phyloP scores from a whole-genome alignment of 1,284 basidiomycete genomes.

The Irpex sp. region DNA sequence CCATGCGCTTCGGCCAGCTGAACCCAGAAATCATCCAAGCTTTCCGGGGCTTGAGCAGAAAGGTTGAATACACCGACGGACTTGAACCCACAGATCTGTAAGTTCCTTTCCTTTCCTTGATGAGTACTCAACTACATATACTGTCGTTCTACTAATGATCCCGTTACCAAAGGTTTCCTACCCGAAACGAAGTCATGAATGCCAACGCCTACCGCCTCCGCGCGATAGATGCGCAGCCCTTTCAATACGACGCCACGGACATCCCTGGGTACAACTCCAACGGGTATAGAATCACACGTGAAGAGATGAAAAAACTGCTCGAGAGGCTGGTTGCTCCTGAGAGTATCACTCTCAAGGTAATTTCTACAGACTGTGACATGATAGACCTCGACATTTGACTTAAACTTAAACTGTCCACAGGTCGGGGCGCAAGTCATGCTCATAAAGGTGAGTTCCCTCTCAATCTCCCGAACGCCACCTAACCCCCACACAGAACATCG shows the following conservation, averaged over 20 bases:
- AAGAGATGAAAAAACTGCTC: slow-evolving; percentile 23
- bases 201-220: slow-evolving; percentile 50
- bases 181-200: slow-evolving; percentile 55
- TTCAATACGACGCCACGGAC: slow-evolving; percentile 37
- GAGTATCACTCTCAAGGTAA: slow-evolving; percentile 10
- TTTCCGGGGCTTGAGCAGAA: slow-evolving; percentile 60
- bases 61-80: slow-evolving; percentile 65
- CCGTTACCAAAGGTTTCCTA: slow-evolving; percentile 43
- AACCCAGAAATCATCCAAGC: slow-evolving; percentile 41
- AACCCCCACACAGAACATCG: slow-evolving; percentile 10
- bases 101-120: slow-evolving; percentile 13
- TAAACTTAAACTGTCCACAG: slow-evolving; percentile 13
- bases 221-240: slow-evolving; percentile 25
- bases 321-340: slow-evolving; percentile 23
- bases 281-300: slow-evolving; percentile 13
- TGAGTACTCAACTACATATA: too few species aligned
- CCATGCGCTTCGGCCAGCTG: slow-evolving; percentile 62
- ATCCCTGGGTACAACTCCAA: slow-evolving; percentile 25
- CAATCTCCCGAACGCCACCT: background rate
- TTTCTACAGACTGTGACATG: background rate
- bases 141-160: background rate
- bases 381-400: background rate
- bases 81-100: slow-evolving; percentile 83
- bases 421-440: slow-evolving; percentile 71
- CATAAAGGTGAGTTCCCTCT: slow-evolving; percentile 50